A percentile compares a stretch with the other conserved stretches of the same genome.
Evolutionary conservation across 257 asterid genomes (phyloP).

Genomic region (Leonotis leonurus): DNA sequence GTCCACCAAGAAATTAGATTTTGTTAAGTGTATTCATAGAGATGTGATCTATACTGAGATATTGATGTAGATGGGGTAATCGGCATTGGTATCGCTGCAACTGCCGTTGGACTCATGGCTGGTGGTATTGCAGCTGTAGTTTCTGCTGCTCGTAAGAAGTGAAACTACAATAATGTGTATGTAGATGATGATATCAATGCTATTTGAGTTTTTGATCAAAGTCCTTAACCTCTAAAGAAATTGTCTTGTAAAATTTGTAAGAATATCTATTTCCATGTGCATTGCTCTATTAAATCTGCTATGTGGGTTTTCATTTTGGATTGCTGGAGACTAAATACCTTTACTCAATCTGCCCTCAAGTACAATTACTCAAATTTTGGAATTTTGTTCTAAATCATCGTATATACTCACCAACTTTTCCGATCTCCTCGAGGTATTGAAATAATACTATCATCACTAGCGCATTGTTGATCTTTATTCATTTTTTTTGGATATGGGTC

Average conservation of each 20-base stretch:
- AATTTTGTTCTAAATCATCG: no score
- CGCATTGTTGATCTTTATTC: no score
- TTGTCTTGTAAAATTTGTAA: conserved; percentile 11
- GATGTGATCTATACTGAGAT: neutral
- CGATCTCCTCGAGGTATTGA: no score
- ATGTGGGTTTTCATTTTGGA: no score
- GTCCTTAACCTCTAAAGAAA: neutral
- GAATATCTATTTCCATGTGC: no score
- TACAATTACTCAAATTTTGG: no score
- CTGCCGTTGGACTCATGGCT: conserved; percentile 73
- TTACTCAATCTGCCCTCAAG: no score
- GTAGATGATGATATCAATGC: neutral
- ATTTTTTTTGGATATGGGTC: no score
- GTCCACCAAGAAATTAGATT: neutral
- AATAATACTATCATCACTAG: no score
- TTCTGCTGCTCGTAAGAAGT: conserved; percentile 54
- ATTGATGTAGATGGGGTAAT: conserved; percentile 57
- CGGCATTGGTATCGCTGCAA: conserved; percentile 85
- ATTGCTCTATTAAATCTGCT: no score
- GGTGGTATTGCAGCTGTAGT: conserved; percentile 83
- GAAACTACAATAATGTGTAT: conserved; percentile 4
- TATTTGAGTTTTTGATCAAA: neutral
- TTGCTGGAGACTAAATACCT: no score
- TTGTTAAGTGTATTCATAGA: neutral
- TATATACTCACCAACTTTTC: no score